Base-by-base conservation (phyloP, 805 yeast species). In the Saccharomycopsis malanga region DNA sequence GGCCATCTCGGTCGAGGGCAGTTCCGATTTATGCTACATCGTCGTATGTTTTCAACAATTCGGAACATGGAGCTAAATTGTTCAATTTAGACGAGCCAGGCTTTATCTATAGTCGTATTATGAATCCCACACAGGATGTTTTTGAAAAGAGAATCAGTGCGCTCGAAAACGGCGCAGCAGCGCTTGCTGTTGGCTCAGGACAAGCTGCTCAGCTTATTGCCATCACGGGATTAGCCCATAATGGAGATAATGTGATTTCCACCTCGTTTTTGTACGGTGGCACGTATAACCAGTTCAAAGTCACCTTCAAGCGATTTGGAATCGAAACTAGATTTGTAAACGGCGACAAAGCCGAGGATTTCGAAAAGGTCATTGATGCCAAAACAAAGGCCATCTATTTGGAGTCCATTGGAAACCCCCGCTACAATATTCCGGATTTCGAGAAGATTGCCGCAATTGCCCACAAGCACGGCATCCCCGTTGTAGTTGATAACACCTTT, bases 131-230 rank as follows among this genome's bases (percentile, higher is more conserved):
- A 51, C 82, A 75, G 49, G 95, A 84, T 58, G 91, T 85, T 22
- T 84, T 91, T 54, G 98, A 91, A 68, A 78, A 85, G 63, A 77
- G 98, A 69, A 74, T 91, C 51, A 94, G 96, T 46, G 94, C 94
- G 44, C 75, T 91, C 52, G 98, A 91, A 68, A 83, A 84, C 49
- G 98, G 98, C 61, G 81, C 80, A 44, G 95, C 84, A 50, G 98
- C 95, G 3, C 68, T 91, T 47, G 94, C 96, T 4, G 82, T 83
- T 22, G 66, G 95, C 20, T 88, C 97, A n/a, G 98, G 98, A 53
- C 96, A 89, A 69, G 91, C 97, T 46, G 97, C 98, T 23, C 96
- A 89, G 65, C 78, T 87, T 56, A 62, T 84, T 50, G 95, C 96
- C 18, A 71, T 88, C 62, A 74, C 85, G 30, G 87, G 87, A 48